Base-by-base conservation (phyloP, 495 filamentous ascomycete genomes). In the Glarea lozoyensis region DNA sequence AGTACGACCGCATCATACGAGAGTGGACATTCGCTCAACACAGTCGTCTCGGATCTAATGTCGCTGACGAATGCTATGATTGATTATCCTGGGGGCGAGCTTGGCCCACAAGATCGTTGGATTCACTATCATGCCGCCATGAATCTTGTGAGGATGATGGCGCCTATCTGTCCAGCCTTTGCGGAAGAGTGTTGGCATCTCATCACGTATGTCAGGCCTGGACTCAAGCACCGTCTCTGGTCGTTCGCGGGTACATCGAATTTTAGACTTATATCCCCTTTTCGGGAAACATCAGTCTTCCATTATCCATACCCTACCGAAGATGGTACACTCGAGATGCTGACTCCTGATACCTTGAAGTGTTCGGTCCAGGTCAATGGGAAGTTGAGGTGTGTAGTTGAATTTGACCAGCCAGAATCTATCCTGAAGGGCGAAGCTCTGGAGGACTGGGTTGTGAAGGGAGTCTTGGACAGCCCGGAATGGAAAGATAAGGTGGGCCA, bases 291-390 rank as follows among this genome's bases (percentile, higher is more conserved):
- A 35, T 67, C 64, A 32, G 63, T 85, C 36, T 77, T 80, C 40
- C 49, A 60, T 7, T 56, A 63, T 1, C 54, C 64, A 16, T 84
- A 77, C 61, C 82, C 82, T 2, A 62, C 52, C 1, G 50, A 63
- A 19, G 75, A 76, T 30, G 72, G 72, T 3, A 66, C 65, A 3
- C 49, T 74, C 29, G 48, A 40, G 5, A 20, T 69, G 21, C 36
- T 75, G 19, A 40, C 50, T 21, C 51, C 58, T 19, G 48, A 52
- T 23, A 61, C 45, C 33, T 60, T 61, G 41, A 54, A 36, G 0
- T 80, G 81, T 44, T 80, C 78, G 12, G 77, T 94, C 13, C 79
- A 84, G 50, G 68, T 93, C 16, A 84, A 92, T 52, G 87, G 87
- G 5, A 87, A 80, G 58, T 47, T 82, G 48, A 73, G 73, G 37